phyloP scores from a whole-genome alignment of 208 protist genomes.

The Leishmania major region DNA sequence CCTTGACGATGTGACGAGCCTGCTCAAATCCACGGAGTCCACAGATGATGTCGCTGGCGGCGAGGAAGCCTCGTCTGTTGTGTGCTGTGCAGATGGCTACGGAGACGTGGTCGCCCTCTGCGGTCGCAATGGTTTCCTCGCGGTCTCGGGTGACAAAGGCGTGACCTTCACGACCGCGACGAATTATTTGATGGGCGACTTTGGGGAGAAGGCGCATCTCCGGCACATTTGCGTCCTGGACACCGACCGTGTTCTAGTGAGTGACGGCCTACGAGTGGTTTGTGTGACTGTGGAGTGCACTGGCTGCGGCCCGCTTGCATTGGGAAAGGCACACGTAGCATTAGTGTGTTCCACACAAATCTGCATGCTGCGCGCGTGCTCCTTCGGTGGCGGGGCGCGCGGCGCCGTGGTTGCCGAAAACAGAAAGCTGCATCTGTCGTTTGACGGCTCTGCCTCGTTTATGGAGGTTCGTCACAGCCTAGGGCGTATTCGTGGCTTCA shows the following conservation, averaged over 20 bases:
- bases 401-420: conserved; percentile 54
- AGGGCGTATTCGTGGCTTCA: conserved; percentile 55
- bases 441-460: conserved; percentile 55
- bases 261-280: conserved; percentile 6
- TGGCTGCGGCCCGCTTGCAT: conserved; percentile 13
- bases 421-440: conserved; percentile 59
- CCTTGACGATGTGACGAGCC: conserved; percentile 18
- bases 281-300: conserved; percentile 5
- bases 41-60: conserved; percentile 13
- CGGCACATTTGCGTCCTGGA: conserved; percentile 27
- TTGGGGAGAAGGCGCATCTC: conserved; percentile 6
- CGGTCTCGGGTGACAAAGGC: conserved; percentile 68
- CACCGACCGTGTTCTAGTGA: conserved; percentile 24
- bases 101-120: conserved; percentile 56
- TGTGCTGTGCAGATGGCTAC: conserved; percentile 32
- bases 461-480: conserved; percentile 62
- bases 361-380: conserved; percentile 24
- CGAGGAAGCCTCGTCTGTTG: not conserved
- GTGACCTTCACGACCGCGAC: conserved; percentile 49
- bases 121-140: conserved; percentile 51
- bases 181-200: not conserved
- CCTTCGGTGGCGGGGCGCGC: conserved; percentile 11
- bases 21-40: conserved; percentile 13
- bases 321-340: conserved; percentile 18
- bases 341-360: conserved; percentile 30